phyloP scores from a whole-genome alignment of 1,284 basidiomycete species.

The Trichosporon inkin region DNA sequence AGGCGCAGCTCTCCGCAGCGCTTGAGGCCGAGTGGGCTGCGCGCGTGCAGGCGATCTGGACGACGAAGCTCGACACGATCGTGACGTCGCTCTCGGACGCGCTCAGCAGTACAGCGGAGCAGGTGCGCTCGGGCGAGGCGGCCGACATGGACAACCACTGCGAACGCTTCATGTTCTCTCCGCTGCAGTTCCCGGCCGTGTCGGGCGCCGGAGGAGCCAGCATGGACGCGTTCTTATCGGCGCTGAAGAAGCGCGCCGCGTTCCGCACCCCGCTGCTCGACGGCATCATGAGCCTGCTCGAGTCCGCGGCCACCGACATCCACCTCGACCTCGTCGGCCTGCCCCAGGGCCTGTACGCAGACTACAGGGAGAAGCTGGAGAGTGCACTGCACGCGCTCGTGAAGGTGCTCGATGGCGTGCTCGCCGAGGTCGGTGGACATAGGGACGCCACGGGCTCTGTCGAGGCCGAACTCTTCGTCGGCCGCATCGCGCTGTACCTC shows the following conservation, averaged over 20 bases:
- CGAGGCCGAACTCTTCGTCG: conserved; percentile 44
- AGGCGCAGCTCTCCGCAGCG: conserved; percentile 26
- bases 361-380: conserved; percentile 28
- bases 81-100: conserved; percentile 24
- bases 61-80: conserved; percentile 32
- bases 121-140: conserved; percentile 20
- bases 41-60: conserved; percentile 45
- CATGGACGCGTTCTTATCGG: conserved; percentile 37
- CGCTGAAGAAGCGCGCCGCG: conserved; percentile 36
- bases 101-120: conserved; percentile 27
- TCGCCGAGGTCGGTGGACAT: conserved; percentile 26
- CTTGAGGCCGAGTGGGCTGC: conserved; percentile 42
- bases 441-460: conserved; percentile 30
- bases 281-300: conserved; percentile 33
- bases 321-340: conserved; percentile 37
- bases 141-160: conserved; percentile 24
- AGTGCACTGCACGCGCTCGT: conserved; percentile 31
- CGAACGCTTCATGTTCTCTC: conserved; percentile 40
- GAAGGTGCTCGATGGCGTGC: conserved; percentile 27
- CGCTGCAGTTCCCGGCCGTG: conserved; percentile 35
- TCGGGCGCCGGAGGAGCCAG: conserved; percentile 22
- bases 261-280: conserved; percentile 45
- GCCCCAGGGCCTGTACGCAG: conserved; percentile 21
- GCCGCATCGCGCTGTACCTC: conserved; percentile 44
- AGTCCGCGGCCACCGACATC: conserved; percentile 32